Conservation (phyloP, 768 basidiomycete genomes). For the Tricholoma furcatifolium region DNA sequence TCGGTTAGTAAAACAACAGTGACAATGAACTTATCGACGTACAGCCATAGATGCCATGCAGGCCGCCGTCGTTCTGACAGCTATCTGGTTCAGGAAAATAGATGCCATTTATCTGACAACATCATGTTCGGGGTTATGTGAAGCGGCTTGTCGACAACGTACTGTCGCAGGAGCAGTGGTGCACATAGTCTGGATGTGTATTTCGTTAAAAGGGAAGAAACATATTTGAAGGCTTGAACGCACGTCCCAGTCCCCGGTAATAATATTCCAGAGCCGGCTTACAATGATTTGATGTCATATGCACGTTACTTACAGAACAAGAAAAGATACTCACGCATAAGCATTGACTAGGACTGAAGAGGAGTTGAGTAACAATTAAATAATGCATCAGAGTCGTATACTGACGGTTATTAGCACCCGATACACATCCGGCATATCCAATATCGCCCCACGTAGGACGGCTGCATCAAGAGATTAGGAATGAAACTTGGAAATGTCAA, state of each 20-base stretch:
- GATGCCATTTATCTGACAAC: not conserved
- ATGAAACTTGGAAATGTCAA: not conserved
- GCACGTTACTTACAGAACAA: not conserved
- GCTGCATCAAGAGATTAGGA: no score
- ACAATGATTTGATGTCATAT: not conserved
- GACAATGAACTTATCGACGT: not conserved
- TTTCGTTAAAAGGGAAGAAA: not conserved
- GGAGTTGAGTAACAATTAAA: not conserved
- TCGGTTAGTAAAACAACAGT: not conserved
- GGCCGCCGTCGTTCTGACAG: not conserved
- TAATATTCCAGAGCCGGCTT: not conserved
- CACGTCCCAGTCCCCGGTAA: not conserved
- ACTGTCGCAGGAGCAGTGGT: not conserved
- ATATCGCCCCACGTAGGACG: no score
- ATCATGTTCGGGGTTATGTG: not conserved
- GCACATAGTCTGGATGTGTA: not conserved
- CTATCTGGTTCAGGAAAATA: not conserved
- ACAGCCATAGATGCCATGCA: not conserved
- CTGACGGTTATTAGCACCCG: not conserved
- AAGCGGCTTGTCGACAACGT: not conserved
- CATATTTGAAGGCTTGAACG: not conserved
- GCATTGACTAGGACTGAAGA: not conserved
- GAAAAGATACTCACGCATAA: not conserved
- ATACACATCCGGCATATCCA: not conserved
- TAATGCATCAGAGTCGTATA: not conserved